Base-by-base conservation (phyloP, 345 rosid genomes). In the Rhodamnia rubescens region DNA sequence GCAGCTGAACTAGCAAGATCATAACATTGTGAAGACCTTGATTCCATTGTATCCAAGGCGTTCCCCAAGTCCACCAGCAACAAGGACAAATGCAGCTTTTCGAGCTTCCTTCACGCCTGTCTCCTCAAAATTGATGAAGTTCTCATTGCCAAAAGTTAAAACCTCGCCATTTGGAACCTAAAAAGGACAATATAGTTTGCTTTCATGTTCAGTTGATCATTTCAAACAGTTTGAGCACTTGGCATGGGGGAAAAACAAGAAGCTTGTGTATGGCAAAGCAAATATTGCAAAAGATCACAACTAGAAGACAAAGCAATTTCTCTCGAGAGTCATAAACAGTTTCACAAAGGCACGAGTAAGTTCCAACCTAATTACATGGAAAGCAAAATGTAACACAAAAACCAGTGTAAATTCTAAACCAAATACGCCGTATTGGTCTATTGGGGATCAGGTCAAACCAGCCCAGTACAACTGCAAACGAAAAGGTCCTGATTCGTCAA, bases 21-120 rank as follows among this genome's bases (percentile, higher is more conserved):
- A n/a, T 16, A 49, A 49, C 54, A 49, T 44, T 51, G 64, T 84
- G 20, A 26, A 82, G 86, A 97, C 98, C 98, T 97, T 97, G 88
- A 97, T 97, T 87, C 99, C 99, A 89, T 95, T 96, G 89, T 94
- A 97, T 86, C 99, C 99, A 86, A 97, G 98, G 78, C 98, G 98
- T 86, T 96, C 99, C 22, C 99, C 99, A 85, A 97, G 98, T 15
- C 99, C 99, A 83, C 99, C 98, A 8, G 98, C 98, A 90, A 96
- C 99, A 88, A 97, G 98, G 88, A 97, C 98, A 89, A 97, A 97
- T 61, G 95, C 97, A 86, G 98, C 94, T 84, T 93, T 92, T 89
- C 91, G 92, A 84, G 98, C 96, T 91, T 95, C 98, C 42, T 44
- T 92, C 16, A 97, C 90, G 20, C 99, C 98, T 58, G 85, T 83